These are phyloP conservation scores for Leishmania major DNA, from an alignment of 208 protist species.

Conservation along the genomic window DNA sequence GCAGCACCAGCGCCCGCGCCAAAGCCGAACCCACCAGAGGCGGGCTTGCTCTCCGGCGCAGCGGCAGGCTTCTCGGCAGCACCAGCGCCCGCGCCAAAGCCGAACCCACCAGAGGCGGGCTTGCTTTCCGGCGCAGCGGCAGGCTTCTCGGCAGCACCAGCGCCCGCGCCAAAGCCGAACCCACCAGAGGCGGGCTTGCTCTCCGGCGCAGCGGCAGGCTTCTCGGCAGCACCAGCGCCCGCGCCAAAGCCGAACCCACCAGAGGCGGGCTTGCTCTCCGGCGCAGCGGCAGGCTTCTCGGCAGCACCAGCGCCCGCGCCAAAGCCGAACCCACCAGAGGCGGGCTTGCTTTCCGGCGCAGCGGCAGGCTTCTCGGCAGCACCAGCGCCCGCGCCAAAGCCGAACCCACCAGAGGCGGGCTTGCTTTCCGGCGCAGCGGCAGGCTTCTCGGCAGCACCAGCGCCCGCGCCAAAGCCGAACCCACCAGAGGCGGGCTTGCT, in stretches of 20 bases:
- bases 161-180: slow-evolving; percentile 10
- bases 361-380: not conserved
- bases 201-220: not conserved
- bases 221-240: not conserved
- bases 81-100: slow-evolving; percentile 4
- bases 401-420: not conserved
- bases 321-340: not conserved
- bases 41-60: slow-evolving; percentile 11
- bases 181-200: slow-evolving; percentile 1
- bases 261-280: not conserved
- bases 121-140: slow-evolving; percentile 2
- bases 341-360: not conserved
- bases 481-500: not conserved
- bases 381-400: not conserved
- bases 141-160: not conserved
- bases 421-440: not conserved
- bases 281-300: not conserved
- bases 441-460: slow-evolving; percentile 1
- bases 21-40: slow-evolving; percentile 2
- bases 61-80: not conserved
- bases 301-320: not conserved
- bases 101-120: slow-evolving; percentile 1
- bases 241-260: slow-evolving; percentile 6
- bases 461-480: not conserved
- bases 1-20: slow-evolving; percentile 1